Evolutionary conservation across 805 yeast genomes (phyloP).

Genomic region (Yarrowia phangngaensis): DNA sequence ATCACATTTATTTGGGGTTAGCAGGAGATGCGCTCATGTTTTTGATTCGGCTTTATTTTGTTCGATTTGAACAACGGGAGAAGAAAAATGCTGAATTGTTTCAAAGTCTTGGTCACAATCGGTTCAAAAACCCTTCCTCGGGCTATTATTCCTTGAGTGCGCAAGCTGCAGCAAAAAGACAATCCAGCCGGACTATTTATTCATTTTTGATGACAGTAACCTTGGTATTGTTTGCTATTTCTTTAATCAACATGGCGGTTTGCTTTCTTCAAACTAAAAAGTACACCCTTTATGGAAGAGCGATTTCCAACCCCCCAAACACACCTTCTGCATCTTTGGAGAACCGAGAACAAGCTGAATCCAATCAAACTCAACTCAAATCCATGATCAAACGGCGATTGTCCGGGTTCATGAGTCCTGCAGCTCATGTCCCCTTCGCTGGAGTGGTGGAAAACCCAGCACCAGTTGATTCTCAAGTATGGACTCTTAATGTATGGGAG

Average conservation of each 20-base stretch:
- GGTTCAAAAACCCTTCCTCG: neutral
- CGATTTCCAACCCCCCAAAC: conserved; percentile 30
- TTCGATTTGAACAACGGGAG: conserved; percentile 1
- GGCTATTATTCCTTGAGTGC: conserved; percentile 19
- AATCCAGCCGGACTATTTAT: conserved; percentile 4
- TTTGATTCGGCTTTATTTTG: conserved; percentile 16
- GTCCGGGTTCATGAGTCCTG: conserved; percentile 8
- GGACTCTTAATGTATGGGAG: conserved; percentile 62
- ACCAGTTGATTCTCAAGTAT: conserved; percentile 32
- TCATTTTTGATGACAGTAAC: conserved; percentile 5
- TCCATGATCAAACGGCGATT: conserved; percentile 1
- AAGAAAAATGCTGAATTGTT: neutral
- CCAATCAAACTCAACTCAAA: conserved; percentile 10
- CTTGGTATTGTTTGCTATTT: conserved; percentile 25
- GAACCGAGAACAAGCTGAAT: conserved; percentile 17
- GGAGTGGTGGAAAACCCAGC: neutral
- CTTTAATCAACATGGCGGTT: conserved; percentile 29
- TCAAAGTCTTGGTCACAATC: conserved; percentile 6
- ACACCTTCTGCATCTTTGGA: conserved; percentile 32
- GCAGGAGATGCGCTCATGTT: neutral
- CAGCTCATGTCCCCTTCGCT: conserved; percentile 15
- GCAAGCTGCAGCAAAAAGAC: conserved; percentile 10
- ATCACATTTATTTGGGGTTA: conserved; percentile 12
- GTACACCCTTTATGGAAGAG: conserved; percentile 33
- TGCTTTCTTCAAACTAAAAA: conserved; percentile 27